phyloP scores from a whole-genome alignment of 1,139 yeast genomes.

The Blastobotrys capitulatus region DNA sequence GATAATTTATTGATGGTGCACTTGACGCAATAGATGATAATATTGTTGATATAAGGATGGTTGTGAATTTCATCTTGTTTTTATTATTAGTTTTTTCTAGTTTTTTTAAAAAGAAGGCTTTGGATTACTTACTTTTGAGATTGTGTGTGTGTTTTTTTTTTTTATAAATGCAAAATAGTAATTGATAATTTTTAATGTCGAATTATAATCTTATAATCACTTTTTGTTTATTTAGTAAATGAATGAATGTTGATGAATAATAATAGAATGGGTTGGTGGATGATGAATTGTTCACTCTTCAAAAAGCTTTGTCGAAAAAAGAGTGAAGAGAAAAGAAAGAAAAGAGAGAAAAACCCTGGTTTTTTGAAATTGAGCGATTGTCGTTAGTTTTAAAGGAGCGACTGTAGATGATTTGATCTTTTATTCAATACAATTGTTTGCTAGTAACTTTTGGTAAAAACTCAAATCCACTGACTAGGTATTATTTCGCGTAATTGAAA shows the following conservation, averaged over 20 bases:
- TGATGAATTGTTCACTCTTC: background rate
- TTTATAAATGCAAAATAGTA: background rate
- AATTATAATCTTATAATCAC: background rate
- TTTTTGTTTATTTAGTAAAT: background rate
- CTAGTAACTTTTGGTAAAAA: no score
- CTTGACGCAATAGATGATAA: background rate
- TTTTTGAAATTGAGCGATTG: background rate
- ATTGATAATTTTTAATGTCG: no score
- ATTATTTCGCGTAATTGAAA: no score
- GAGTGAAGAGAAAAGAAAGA: background rate
- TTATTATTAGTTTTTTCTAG: background rate
- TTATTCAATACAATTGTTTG: background rate
- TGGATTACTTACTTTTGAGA: no score
- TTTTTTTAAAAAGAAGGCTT: no score
- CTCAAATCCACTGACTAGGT: no score
- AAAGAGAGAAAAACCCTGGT: slow-evolving; percentile 2
- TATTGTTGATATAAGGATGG: background rate
- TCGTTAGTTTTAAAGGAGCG: slow-evolving; percentile 1
- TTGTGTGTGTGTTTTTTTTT: no score
- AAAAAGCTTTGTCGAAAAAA: background rate
- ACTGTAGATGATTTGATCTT: background rate
- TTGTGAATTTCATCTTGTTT: background rate
- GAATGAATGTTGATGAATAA: background rate
- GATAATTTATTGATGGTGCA: slow-evolving; percentile 51
- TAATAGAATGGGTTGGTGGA: background rate